Base-by-base conservation (phyloP, 176 grass and related monocot genomes). In the Carex parvula region DNA sequence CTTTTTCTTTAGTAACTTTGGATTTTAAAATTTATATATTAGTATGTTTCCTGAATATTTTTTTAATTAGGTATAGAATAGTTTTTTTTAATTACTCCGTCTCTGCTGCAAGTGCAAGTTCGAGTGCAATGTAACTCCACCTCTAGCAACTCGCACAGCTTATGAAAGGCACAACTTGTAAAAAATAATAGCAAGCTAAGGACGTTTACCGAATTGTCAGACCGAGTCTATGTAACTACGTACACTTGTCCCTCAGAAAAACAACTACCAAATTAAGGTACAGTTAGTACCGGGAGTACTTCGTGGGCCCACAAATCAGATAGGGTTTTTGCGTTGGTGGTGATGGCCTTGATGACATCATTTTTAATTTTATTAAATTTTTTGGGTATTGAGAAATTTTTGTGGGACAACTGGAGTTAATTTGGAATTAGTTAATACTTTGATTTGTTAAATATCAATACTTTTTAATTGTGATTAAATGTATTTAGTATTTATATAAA, bases 171-270 rank as follows among this genome's bases (percentile, higher is more conserved):
- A 24, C 24, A 24, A 24, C 24, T 24, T 24, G 24, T 24, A 24
- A 24, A 24, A 86, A 92, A 24, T 79, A 98, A 89, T 67, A 91
- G 33, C 69, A 93, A 87, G 87, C 60, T 63, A 94, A 94, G 53
- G 95, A 89, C 0, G 90, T 98, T 0, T 98, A 94, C 89, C 75
- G 95, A 14, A 53, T 93, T 32, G 92, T 94, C 30, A 87, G 92
- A 33, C 92, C 92, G 20, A 98, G 92, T 83, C 70, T 87, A 2
- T 93, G 92, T 56, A 83, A 70, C 75, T 24, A 24, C n/a, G n/a
- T n/a, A n/a, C 24, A 80, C 62, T 5, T 93, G 91, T 46, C 86
- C 56, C n/a, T 79, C 83, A 13, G 91, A 24, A 0, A 93, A 88
- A 82, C 57, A 14, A 81, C 73, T 8, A 80, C 33, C 6, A 84